Base-by-base conservation (phyloP, 306 rosid genomes). In the Calophaca sinica region DNA sequence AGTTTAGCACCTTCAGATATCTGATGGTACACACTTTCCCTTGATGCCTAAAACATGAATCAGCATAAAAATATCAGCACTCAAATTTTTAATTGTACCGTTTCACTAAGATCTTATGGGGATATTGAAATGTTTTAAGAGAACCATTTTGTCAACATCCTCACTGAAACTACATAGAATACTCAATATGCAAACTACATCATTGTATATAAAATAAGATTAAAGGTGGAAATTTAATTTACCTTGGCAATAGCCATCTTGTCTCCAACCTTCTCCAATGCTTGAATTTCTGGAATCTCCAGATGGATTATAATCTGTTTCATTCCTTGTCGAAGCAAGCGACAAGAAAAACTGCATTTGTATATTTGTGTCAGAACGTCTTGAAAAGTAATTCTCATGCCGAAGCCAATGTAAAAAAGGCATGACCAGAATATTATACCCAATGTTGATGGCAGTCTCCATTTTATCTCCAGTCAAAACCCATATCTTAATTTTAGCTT, bases 361-460 rank as follows among this genome's bases (percentile, higher is more conserved):
- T n/a, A 72, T 35, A 58, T 60, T 54, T 26, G 32, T 69, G 84
- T 88, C 58, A 89, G 1, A 84, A 81, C 14, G 77, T 52, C 75
- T 51, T 44, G 73, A 61, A 61, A 74, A 74, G 72, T 41, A 42
- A 62, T 52, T 68, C 13, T 20, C 52, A 15, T 0, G 36, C 48
- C n/a, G 11, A 61, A 68, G 46, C 48, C 72, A 75, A 20, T 53
- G 20, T 49, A 38, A 73, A 51, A 51, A 69, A 74, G 46, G 13
- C 36, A 74, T 11, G 32, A 49, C 39, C 48, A 11, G 15, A 76
- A 39, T 66, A 70, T 60, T 6, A 39, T 90, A 93, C 98, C 98
- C 97, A 50, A 93, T 93, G 70, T 93, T 93, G 78, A 91, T 83
- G 75, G 98, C 98, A 68, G 98, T 93, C 85, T 93, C 98, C 96